Evolutionary conservation across 495 filamentous ascomycete genomes (phyloP).

Genomic region (Penicillium flavigenum): DNA sequence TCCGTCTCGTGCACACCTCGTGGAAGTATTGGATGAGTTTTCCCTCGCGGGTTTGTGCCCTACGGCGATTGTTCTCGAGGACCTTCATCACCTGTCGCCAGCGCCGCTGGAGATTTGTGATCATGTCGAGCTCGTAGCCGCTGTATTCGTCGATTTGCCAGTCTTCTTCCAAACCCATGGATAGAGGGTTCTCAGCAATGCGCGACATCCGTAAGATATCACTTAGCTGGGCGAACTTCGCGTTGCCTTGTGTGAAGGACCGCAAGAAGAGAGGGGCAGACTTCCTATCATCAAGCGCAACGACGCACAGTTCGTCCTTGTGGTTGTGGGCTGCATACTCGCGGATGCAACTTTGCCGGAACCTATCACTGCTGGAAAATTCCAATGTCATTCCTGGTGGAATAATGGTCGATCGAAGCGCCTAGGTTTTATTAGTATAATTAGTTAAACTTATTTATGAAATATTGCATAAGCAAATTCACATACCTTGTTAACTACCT

Average conservation of each 20-base stretch:
- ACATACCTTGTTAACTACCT: slow-evolving; percentile 4
- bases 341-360: slow-evolving; percentile 5
- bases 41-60: not conserved
- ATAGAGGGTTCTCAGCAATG: not conserved
- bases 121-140: slow-evolving; percentile 7
- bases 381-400: not conserved
- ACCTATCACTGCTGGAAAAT: not conserved
- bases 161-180: not conserved
- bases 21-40: slow-evolving; percentile 2
- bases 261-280: slow-evolving; percentile 1
- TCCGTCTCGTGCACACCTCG: not conserved
- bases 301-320: slow-evolving; percentile 17
- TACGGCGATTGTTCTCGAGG: slow-evolving; percentile 1
- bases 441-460: not conserved
- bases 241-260: slow-evolving; percentile 2
- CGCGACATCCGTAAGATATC: not conserved
- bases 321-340: slow-evolving; percentile 12
- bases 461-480: not conserved
- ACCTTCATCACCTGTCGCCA: slow-evolving; percentile 11
- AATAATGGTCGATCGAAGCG: not conserved
- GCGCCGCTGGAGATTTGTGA: slow-evolving; percentile 13
- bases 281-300: slow-evolving; percentile 12
- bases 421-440: not conserved
- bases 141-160: slow-evolving; percentile 8
- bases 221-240: slow-evolving; percentile 1